Base-by-base conservation (phyloP, 2,329 filamentous ascomycete species). In the Paradendryphiella salina region DNA sequence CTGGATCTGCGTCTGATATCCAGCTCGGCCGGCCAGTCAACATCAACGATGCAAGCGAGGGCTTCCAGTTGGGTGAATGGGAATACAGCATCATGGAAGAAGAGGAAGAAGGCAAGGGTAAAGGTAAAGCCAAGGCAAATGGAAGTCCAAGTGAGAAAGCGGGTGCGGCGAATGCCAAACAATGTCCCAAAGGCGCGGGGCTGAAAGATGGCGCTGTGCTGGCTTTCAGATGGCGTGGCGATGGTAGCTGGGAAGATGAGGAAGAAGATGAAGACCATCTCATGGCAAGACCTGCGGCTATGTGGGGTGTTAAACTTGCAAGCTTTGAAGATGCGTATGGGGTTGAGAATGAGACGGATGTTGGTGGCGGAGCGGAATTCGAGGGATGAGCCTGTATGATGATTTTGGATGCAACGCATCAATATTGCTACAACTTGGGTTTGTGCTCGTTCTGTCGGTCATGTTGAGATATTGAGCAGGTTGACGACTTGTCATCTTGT, bases 21-120 rank as follows among this genome's bases (percentile, higher is more conserved):
- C 62, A 71, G 18, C 61, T 80, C 29, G 78, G 73, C 5, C 67
- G 69, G 31, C 72, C 75, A 1, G 52, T 67, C 23, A 75, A 79
- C 57, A 55, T 67, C 31, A 70, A 74, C 50, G 72, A 79, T 21
- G 59, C 75, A 1, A 57, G 52, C 13, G 57, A 69, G 28, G 77
- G 77, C 32, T 80, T 76, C 61, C 56, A 64, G 20, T 52, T 69
- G 0, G 70, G 65, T 4, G 69, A 71, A 20, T 73, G 70, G 70
- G 65, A 73, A 31, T 56, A 60, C 13, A 44, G 26, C 3, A 43
- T 40, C 0, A 65, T 56, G 8, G 67, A 65, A 13, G 60, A 65
- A 4, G 67, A 67, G 1, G 68, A 65, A 0, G 69, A 69, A 5
- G 56, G 50, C 6, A 75, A 78, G 45, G 75, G 52, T 1, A 75